These are phyloP conservation scores for Flaveria brownii DNA, from an alignment of 129 eudicot genomes.

Conservation along the genomic window DNA sequence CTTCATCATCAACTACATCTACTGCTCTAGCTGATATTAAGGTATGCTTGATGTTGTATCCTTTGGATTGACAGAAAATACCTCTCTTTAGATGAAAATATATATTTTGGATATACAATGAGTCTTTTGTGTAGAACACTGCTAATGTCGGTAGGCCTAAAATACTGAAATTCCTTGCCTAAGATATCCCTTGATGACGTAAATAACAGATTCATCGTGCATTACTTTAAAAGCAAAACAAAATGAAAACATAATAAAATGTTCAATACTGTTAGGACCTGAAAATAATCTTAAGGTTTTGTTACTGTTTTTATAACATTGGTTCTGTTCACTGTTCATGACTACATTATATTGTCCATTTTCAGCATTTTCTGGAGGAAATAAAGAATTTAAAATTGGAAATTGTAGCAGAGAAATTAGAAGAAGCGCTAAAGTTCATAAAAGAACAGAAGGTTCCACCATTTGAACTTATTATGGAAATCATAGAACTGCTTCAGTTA, in stretches of 20 bases:
- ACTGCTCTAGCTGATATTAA: conserved; percentile 49
- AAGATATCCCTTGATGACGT: neutral
- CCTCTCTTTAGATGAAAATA: neutral
- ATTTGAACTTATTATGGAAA: conserved; percentile 39
- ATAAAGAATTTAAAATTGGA: conserved; percentile 52
- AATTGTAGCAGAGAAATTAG: conserved; percentile 46
- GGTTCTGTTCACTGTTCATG: neutral
- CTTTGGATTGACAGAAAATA: conserved; percentile 9
- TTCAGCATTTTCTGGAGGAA: conserved; percentile 69
- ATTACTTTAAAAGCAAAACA: no score
- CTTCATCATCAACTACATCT: conserved; percentile 38
- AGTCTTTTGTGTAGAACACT: neutral
- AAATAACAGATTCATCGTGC: neutral
- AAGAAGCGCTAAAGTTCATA: conserved; percentile 50
- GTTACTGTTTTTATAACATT: neutral
- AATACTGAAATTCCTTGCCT: neutral
- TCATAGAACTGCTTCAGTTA: conserved; percentile 51
- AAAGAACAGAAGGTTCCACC: conserved; percentile 45
- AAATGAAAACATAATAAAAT: neutral
- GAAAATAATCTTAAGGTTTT: neutral
- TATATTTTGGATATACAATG: neutral
- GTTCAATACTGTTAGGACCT: neutral
- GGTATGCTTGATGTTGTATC: conserved; percentile 44
- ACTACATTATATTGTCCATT: conserved; percentile 18
- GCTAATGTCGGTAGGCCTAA: neutral